phyloP scores from a whole-genome alignment of 164 flowering plant species.

The Magnolia sinica region DNA sequence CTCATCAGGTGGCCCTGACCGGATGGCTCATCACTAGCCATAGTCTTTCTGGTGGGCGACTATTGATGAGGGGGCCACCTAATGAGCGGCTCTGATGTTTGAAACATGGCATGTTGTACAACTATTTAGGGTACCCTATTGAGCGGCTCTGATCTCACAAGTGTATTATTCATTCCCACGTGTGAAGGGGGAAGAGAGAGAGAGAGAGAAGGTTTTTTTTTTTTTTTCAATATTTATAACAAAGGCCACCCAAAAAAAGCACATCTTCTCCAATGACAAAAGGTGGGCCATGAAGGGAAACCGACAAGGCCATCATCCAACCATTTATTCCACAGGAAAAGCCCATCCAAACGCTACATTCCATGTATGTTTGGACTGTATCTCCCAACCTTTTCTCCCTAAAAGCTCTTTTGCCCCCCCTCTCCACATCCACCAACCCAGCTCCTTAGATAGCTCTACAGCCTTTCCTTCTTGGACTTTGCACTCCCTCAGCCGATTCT shows the following conservation, averaged over 20 bases:
- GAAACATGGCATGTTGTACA: too few species aligned
- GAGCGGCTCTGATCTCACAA: too few species aligned
- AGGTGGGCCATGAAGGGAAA: conserved; percentile 24
- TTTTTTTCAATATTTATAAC: background rate
- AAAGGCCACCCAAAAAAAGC: conserved; percentile 18
- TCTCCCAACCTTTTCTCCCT: conserved; percentile 27
- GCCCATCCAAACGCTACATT: conserved; percentile 54
- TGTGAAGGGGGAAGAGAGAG: background rate
- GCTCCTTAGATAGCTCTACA: conserved; percentile 19
- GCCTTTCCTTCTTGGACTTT: conserved; percentile 48
- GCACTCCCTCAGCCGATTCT: conserved; percentile 51
- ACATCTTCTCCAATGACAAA: conserved; percentile 39
- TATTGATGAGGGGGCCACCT: too few species aligned
- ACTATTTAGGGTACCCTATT: too few species aligned
- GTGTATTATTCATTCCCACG: too few species aligned
- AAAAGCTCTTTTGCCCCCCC: conserved; percentile 28
- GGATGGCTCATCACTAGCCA: too few species aligned
- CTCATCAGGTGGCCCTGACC: too few species aligned
- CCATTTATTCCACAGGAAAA: conserved; percentile 45
- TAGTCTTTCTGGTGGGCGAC: too few species aligned
- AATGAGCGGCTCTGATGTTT: too few species aligned
- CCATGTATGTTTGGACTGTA: conserved; percentile 36
- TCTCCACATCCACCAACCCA: conserved; percentile 22
- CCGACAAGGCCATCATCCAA: conserved; percentile 36
- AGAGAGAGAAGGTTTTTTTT: too few species aligned